These are phyloP conservation scores for Exutisphaerella laricina DNA, from an alignment of 2,329 filamentous ascomycete genomes.

Conservation along the genomic window DNA sequence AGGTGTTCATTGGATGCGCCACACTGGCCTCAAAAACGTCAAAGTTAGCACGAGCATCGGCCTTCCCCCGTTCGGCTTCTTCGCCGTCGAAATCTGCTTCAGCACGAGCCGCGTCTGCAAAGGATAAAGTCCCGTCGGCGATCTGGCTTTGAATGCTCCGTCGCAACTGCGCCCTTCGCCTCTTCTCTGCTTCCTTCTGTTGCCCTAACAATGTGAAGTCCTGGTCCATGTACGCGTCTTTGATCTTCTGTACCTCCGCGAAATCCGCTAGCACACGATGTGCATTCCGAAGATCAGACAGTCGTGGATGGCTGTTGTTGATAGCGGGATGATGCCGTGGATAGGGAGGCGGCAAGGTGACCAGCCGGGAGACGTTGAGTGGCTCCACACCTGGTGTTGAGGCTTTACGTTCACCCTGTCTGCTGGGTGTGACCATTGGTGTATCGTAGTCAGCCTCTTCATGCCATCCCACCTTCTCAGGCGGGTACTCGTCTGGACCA, in stretches of 20 bases:
- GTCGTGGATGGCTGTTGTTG: conserved; percentile 88
- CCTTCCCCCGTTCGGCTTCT: conserved; percentile 66
- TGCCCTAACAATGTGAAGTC: conserved; percentile 43
- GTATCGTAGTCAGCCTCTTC: conserved; percentile 37
- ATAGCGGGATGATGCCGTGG: conserved; percentile 92
- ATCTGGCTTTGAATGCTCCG: conserved; percentile 71
- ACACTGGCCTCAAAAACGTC: conserved; percentile 78
- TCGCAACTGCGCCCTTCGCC: conserved; percentile 28
- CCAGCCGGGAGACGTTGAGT: conserved; percentile 82
- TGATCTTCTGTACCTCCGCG: conserved; percentile 57
- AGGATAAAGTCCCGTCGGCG: conserved; percentile 69
- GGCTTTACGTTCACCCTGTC: conserved; percentile 14
- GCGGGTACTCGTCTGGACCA: conserved; percentile 56
- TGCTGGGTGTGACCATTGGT: conserved; percentile 30
- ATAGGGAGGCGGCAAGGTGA: conserved; percentile 89
- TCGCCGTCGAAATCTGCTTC: conserved; percentile 67
- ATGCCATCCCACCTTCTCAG: conserved; percentile 59
- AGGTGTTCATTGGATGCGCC: conserved; percentile 74
- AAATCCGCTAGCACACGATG: conserved; percentile 72
- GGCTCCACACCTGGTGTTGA: conserved; percentile 24
- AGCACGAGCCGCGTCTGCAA: conserved; percentile 69
- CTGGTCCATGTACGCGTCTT: conserved; percentile 29
- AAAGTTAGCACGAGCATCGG: conserved; percentile 72
- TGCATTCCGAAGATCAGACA: conserved; percentile 68
- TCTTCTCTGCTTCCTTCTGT: conserved; percentile 26